Conservation (phyloP, 352 stramenopile genomes). For the Pseudoperonospora humuli region DNA sequence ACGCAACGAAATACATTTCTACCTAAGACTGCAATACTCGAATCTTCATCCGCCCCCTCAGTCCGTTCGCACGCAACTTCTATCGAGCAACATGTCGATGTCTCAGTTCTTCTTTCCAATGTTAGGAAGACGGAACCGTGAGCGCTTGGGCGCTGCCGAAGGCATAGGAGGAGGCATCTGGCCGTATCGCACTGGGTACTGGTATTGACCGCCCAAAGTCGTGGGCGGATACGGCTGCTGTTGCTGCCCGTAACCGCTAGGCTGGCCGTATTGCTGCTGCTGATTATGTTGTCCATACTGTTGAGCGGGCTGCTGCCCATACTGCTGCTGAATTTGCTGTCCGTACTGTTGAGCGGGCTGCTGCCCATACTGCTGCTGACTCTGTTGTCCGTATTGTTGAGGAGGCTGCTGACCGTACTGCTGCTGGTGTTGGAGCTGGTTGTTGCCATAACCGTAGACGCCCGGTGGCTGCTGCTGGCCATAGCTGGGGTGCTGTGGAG, state of each 20-base stretch:
- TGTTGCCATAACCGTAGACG: slow-evolving; percentile 17
- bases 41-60: slow-evolving; percentile 5
- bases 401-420: slow-evolving; percentile 23
- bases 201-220: slow-evolving; percentile 31
- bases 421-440: slow-evolving; percentile 13
- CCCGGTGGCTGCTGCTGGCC: slow-evolving; percentile 23
- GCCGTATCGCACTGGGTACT: slow-evolving; percentile 53
- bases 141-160: slow-evolving; percentile 47
- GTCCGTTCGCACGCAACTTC: slow-evolving; percentile 11
- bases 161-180: slow-evolving; percentile 47
- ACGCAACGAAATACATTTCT: slow-evolving; percentile 23
- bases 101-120: slow-evolving; percentile 71
- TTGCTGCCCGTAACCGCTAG: background rate
- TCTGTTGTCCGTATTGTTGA: slow-evolving; percentile 7
- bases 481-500: slow-evolving; percentile 46
- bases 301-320: slow-evolving; percentile 8
- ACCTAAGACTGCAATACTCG: slow-evolving; percentile 13
- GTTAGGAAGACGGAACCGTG: slow-evolving; percentile 58
- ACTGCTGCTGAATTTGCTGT: slow-evolving; percentile 3
- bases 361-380: slow-evolving; percentile 1
- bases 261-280: background rate
- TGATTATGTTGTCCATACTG: slow-evolving; percentile 11
- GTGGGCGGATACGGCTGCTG: slow-evolving; percentile 26
- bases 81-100: slow-evolving; percentile 10
- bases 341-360: slow-evolving; percentile 23